Base-by-base conservation (phyloP, 495 filamentous ascomycete genomes). In the Xylaria acuta region DNA sequence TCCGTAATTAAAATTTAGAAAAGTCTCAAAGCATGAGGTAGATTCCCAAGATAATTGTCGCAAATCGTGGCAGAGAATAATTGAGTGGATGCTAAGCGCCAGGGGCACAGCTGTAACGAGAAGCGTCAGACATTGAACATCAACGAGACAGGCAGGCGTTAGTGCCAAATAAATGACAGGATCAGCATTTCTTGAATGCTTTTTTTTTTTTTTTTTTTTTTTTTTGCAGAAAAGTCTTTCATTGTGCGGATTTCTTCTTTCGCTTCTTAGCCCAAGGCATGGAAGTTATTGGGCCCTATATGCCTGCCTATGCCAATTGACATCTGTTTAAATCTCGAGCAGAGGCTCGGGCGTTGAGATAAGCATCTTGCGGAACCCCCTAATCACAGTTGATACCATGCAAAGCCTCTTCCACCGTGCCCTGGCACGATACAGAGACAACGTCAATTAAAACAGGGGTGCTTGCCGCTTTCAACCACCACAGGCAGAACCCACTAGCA, bases 381-480 rank as follows among this genome's bases (percentile, higher is more conserved):
- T 49, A 60, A 14, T 60, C 43, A 25, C 68, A 70, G 20, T 40
- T 63, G n/a, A 51, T 22, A 32, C 58, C 58, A n/a, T 63, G 14
- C 14, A 70, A 62, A 27, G 67, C 67, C 58, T 70, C 67, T 38
- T 70, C 54, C 1, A 63, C 18, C 22, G 58, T 51, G 5, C 67
- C 67, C 5, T n/a, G 14, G 12, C 67, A 70, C 8, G 54, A 51
- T 5, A 62, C n/a, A 34, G 67, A 8, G 25, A 20, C 27, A 27
- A 63, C 43, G 12, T 62, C 43, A 11, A 70, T 22, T 30, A 40
- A 41, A 25, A 41, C 25, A 25, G 67, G 67, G n/a, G 41, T 53
- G 5, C 25, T 36, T 38, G n/a, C 32, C 1, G 40, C 18, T 12
- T 20, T 30, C 58, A 62, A 41, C 7, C 6, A 25, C 41, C 36